Percentiles rank a stretch among this genome's conserved stretches.
These are phyloP conservation scores for Dissophora globulifera DNA, from an alignment of 192 early-diverging fungal genomes.

Conservation along the genomic window DNA sequence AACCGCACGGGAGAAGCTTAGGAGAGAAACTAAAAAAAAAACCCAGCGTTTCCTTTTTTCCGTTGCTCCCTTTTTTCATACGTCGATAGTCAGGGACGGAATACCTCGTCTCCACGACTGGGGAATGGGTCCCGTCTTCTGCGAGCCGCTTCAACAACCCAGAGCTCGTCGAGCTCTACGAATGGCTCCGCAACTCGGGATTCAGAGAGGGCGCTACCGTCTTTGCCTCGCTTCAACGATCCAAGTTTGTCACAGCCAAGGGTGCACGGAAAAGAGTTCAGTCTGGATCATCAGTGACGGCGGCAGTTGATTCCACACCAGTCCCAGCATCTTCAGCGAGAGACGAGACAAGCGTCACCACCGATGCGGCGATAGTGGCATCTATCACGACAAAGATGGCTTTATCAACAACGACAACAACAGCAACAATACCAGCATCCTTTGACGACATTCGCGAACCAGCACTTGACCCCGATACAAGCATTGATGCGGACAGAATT, in stretches of 20 bases:
- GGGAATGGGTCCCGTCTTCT: slow-evolving; percentile 38
- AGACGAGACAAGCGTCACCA: no score
- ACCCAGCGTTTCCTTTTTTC: no score
- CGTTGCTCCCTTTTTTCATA: no score
- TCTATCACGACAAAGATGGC: no score
- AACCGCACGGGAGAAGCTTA: no score
- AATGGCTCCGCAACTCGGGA: slow-evolving; percentile 46
- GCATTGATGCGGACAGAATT: not conserved
- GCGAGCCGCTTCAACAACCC: slow-evolving; percentile 25
- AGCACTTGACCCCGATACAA: not conserved
- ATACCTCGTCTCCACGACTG: slow-evolving; percentile 28
- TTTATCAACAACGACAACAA: no score
- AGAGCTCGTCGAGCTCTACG: slow-evolving; percentile 49
- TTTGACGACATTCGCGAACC: not conserved
- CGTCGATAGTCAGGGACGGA: slow-evolving; percentile 36
- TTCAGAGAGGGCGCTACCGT: slow-evolving; percentile 9
- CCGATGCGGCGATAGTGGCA: no score
- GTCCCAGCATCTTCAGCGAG: no score
- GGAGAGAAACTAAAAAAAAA: no score
- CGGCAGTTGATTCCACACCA: no score
- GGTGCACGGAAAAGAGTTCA: slow-evolving; percentile 17
- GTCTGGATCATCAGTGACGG: not conserved
- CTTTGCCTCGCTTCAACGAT: slow-evolving; percentile 2
- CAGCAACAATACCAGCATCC: no score
- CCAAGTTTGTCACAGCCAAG: not conserved